Conservation (phyloP, 495 filamentous ascomycete genomes). For the Penicillium coprophilum region DNA sequence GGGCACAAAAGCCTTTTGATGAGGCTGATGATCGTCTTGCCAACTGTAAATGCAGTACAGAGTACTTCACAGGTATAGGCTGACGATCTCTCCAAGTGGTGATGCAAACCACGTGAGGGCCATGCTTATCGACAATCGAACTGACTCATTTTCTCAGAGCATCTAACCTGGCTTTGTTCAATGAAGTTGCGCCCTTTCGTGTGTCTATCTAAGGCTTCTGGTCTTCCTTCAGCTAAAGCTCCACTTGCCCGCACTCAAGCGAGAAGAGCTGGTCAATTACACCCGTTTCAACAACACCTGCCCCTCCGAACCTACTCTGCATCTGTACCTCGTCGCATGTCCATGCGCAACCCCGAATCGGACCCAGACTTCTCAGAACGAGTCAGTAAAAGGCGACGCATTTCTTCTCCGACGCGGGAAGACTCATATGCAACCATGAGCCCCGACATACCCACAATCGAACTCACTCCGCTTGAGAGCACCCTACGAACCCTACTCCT, state of each 20-base stretch:
- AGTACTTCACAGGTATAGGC: neutral
- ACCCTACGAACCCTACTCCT: conserved; percentile 70
- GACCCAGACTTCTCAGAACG: conserved; percentile 26
- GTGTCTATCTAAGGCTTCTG: conserved; percentile 22
- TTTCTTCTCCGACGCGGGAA: conserved; percentile 26
- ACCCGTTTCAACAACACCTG: conserved; percentile 12
- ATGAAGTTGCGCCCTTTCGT: conserved; percentile 25
- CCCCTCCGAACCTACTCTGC: conserved; percentile 12
- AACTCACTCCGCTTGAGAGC: conserved; percentile 65
- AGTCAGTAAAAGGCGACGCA: conserved; percentile 36
- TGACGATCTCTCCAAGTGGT: conserved; percentile 14
- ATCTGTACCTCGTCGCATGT: conserved; percentile 15
- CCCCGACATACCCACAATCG: conserved; percentile 42
- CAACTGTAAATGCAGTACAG: conserved; percentile 5
- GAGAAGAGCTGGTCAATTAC: conserved; percentile 14
- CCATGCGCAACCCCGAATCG: conserved; percentile 33
- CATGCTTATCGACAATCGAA: conserved; percentile 27
- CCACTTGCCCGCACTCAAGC: conserved; percentile 20
- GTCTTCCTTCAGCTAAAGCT: conserved; percentile 14
- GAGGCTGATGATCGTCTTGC: neutral
- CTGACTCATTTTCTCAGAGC: conserved; percentile 16
- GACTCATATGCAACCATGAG: conserved; percentile 23
- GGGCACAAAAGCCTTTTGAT: neutral
- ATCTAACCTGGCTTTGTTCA: conserved; percentile 13
- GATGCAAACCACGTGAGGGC: conserved; percentile 32